phyloP scores from a whole-genome alignment of 306 rosid genomes.

The Hippophae rhamnoides region DNA sequence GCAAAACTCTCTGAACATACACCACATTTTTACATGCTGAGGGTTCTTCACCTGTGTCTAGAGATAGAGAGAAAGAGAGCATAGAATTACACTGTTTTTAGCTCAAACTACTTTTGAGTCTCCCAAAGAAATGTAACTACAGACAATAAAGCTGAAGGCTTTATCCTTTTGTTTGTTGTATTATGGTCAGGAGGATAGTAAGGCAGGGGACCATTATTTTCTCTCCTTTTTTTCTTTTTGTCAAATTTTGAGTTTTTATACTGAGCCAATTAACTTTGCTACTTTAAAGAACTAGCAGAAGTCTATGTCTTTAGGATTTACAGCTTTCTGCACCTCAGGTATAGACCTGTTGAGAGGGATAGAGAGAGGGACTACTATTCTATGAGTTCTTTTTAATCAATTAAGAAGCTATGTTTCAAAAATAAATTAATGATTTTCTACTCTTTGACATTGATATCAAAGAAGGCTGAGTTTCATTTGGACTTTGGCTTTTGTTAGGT shows the following conservation, averaged over 20 bases:
- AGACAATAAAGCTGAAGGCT: conserved; percentile 54
- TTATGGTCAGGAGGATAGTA: conserved; percentile 26
- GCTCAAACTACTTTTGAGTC: conserved; percentile 38
- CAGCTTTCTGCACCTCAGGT: conserved; percentile 44
- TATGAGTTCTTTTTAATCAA: conserved; percentile 19
- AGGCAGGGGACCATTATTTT: conserved; percentile 51
- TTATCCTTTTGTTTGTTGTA: conserved; percentile 41
- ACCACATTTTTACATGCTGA: conserved; percentile 40
- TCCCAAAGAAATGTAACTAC: conserved; percentile 58
- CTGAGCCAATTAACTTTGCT: conserved; percentile 42
- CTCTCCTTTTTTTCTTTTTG: conserved; percentile 22
- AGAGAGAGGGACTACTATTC: conserved; percentile 14
- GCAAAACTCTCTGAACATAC: conserved; percentile 29
- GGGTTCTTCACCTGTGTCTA: conserved; percentile 27
- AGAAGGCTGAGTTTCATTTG: not conserved
- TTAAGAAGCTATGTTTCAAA: conserved; percentile 25
- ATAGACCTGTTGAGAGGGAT: conserved; percentile 31
- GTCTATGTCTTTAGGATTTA: conserved; percentile 41
- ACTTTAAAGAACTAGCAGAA: conserved; percentile 45
- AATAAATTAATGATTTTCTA: conserved; percentile 11
- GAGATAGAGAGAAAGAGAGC: conserved; percentile 19
- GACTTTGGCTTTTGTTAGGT: conserved; percentile 14
- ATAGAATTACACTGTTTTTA: conserved; percentile 31
- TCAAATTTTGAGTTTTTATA: conserved; percentile 12
- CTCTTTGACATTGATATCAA: conserved; percentile 12